These are phyloP conservation scores for Hanseniaspora mollemarum DNA, from an alignment of 805 yeast species.

Conservation along the genomic window DNA sequence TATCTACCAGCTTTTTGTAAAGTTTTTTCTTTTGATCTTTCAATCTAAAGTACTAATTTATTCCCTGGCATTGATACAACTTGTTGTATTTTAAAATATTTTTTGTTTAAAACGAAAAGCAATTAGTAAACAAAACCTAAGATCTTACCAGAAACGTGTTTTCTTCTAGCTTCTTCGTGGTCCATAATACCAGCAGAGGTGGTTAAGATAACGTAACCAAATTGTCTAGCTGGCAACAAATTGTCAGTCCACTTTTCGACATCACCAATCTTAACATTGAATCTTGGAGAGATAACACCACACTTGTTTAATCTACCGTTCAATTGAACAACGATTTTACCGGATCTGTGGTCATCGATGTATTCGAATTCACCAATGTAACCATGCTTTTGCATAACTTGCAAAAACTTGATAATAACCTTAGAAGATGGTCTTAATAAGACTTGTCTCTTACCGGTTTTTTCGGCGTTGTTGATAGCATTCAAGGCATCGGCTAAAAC, in stretches of 20 bases:
- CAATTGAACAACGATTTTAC: constrained; percentile 90
- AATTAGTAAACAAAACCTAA: constrained; percentile 90
- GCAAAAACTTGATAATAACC: constrained; percentile 92
- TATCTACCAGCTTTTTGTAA: constrained; percentile 9
- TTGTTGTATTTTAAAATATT: not conserved
- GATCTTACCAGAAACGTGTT: constrained; percentile 98
- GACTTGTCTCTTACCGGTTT: constrained; percentile 98
- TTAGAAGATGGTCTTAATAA: constrained; percentile 96
- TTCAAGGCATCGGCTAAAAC: constrained; percentile 97
- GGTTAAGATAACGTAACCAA: constrained; percentile 94
- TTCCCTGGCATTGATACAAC: not conserved
- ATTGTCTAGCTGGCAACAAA: constrained; percentile 98
- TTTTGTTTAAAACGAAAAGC: not conserved
- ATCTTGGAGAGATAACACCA: constrained; percentile 98
- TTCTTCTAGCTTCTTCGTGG: constrained; percentile 99
- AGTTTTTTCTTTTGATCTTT: constrained; percentile 10
- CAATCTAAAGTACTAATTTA: constrained; percentile 7
- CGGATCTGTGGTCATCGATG: constrained; percentile 98
- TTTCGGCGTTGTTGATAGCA: constrained; percentile 97
- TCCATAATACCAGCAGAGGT: constrained; percentile 99
- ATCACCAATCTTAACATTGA: constrained; percentile 89
- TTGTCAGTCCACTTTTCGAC: constrained; percentile 98
- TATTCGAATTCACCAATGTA: constrained; percentile 98
- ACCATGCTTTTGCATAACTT: constrained; percentile 97
- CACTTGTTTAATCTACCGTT: constrained; percentile 98